Evolutionary conservation across 2,329 filamentous ascomycete species (phyloP).

Genomic region (Nannizzia gypsea): DNA sequence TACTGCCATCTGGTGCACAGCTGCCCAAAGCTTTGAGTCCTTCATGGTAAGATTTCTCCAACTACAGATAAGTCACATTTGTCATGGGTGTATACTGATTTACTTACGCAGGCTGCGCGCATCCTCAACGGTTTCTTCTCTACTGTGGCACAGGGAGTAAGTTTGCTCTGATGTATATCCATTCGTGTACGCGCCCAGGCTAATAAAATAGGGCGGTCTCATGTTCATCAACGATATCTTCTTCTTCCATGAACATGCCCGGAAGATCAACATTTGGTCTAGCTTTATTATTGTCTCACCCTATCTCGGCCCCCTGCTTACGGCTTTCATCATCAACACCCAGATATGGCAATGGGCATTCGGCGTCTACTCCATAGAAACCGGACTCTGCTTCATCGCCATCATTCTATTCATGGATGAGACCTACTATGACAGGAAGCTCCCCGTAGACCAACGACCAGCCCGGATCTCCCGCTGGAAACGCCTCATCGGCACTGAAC

Average conservation of each 20-base stretch:
- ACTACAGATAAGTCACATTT: neutral
- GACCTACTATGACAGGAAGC: slow-evolving; percentile 29
- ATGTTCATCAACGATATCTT: slow-evolving; percentile 36
- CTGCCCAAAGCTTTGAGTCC: slow-evolving; percentile 25
- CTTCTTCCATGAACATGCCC: slow-evolving; percentile 31
- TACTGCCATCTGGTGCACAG: slow-evolving; percentile 32
- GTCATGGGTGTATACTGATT: slow-evolving; percentile 1
- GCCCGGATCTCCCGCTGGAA: slow-evolving; percentile 21
- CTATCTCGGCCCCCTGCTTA: slow-evolving; percentile 24
- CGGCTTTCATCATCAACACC: slow-evolving; percentile 28
- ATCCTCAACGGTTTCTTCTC: slow-evolving; percentile 38
- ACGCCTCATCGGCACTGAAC: slow-evolving; percentile 27
- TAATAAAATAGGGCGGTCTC: slow-evolving; percentile 24
- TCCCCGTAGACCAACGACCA: slow-evolving; percentile 23
- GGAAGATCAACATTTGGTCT: slow-evolving; percentile 32
- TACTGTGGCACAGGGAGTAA: slow-evolving; percentile 30
- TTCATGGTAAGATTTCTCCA: slow-evolving; percentile 22
- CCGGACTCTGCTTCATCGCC: slow-evolving; percentile 24
- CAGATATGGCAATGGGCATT: slow-evolving; percentile 29
- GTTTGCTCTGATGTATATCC: slow-evolving; percentile 5
- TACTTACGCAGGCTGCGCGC: slow-evolving; percentile 22
- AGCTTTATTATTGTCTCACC: slow-evolving; percentile 27
- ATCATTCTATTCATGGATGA: slow-evolving; percentile 28
- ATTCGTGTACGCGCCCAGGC: neutral
- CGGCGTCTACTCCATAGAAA: slow-evolving; percentile 26